Conservation (phyloP, 768 basidiomycete genomes). For the Lanmaoa rubissima region DNA sequence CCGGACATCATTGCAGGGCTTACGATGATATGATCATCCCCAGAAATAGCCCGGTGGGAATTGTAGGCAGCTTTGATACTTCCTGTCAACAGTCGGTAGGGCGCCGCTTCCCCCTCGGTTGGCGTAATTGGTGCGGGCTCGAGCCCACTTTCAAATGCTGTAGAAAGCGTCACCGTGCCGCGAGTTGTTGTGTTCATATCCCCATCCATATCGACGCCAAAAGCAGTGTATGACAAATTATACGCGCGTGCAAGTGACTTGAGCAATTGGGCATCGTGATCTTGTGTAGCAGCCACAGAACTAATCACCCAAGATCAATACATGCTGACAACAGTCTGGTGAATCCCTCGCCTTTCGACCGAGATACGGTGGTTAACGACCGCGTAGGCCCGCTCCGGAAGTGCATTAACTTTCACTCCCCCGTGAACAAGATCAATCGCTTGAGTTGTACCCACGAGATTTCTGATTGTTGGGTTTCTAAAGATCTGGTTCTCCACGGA, state of each 20-base stretch:
- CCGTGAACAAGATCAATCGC: constrained; percentile 72
- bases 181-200: constrained; percentile 31
- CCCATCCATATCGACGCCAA: constrained; percentile 42
- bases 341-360: constrained; percentile 46
- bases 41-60: constrained; percentile 41
- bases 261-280: constrained; percentile 44
- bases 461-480: constrained; percentile 40
- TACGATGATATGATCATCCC: constrained; percentile 38
- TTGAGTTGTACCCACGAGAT: constrained; percentile 67
- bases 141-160: constrained; percentile 45
- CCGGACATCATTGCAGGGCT: constrained; percentile 57
- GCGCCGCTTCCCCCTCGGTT: constrained; percentile 26
- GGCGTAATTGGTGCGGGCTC: constrained; percentile 72
- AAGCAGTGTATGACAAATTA: constrained; percentile 60
- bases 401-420: constrained; percentile 73
- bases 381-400: constrained; percentile 71
- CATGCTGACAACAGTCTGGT: background rate
- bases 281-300: constrained; percentile 43
- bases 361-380: constrained; percentile 74
- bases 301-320: constrained; percentile 7
- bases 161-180: constrained; percentile 50
- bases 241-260: constrained; percentile 46
- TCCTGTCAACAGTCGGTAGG: constrained; percentile 56
- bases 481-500: constrained; percentile 49
- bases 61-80: constrained; percentile 64